Conservation (phyloP, 2,329 filamentous ascomycete genomes). For the Nemania sp. region DNA sequence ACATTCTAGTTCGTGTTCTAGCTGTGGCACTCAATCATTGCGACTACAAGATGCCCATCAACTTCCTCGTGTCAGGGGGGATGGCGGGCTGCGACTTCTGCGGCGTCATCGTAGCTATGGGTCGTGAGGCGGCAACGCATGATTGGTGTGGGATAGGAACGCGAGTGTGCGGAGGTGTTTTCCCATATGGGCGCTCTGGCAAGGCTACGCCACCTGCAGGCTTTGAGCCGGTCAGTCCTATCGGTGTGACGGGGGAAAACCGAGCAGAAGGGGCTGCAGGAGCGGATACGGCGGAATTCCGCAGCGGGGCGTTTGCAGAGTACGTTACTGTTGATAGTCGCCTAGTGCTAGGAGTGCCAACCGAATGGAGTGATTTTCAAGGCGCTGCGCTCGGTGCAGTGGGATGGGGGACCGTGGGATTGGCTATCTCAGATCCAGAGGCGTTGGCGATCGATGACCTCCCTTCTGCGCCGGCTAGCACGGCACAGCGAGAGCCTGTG, state of each 20-base stretch:
- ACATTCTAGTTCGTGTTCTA: not conserved
- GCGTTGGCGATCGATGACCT: not conserved
- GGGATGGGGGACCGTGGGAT: not conserved
- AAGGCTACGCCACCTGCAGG: too few relatives aligned
- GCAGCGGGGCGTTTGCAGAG: not conserved
- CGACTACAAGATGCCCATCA: not conserved
- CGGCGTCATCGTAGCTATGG: not conserved
- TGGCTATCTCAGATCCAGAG: not conserved
- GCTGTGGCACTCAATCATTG: not conserved
- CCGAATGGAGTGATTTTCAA: not conserved
- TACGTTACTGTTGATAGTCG: not conserved
- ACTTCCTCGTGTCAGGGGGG: not conserved
- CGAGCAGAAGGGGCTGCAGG: too few relatives aligned
- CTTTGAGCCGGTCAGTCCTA: too few relatives aligned
- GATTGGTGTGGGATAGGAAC: too few relatives aligned
- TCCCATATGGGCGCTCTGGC: too few relatives aligned
- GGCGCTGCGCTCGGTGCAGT: not conserved
- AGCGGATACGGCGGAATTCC: too few relatives aligned
- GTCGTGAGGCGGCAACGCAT: too few relatives aligned
- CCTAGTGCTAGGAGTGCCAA: not conserved
- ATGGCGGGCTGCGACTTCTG: not conserved
- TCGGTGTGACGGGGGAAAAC: too few relatives aligned
- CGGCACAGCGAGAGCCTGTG: not conserved
- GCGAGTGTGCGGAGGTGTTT: too few relatives aligned
- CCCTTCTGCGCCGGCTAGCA: not conserved